phyloP scores from a whole-genome alignment of 345 rosid genomes.

The Citrus cavaleriei region DNA sequence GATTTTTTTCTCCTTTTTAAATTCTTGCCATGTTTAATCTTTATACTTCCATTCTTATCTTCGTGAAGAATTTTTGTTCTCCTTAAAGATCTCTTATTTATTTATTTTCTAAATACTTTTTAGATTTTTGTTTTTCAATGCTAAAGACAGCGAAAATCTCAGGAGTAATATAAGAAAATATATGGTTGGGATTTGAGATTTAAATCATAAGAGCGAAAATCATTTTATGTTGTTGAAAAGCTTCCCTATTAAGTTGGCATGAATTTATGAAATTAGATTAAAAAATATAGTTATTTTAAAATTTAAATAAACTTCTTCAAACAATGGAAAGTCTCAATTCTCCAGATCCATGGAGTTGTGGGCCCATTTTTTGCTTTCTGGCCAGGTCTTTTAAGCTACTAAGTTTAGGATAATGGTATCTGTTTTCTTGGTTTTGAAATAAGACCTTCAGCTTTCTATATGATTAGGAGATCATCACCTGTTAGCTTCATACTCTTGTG shows the following conservation, averaged over 20 bases:
- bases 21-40: constrained; percentile 9
- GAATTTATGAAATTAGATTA: neutral
- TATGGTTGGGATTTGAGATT: constrained; percentile 2
- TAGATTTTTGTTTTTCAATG: neutral
- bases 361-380: neutral
- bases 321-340: neutral
- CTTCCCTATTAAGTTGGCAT: constrained; percentile 1
- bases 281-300: constrained; percentile 5
- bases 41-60: neutral
- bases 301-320: neutral
- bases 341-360: neutral
- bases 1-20: neutral
- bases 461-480: neutral
- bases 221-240: constrained; percentile 8
- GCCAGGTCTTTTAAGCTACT: neutral
- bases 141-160: neutral
- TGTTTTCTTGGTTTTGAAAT: neutral
- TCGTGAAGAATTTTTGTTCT: neutral
- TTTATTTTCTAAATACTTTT: neutral
- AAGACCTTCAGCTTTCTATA: neutral
- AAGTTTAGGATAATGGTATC: neutral
- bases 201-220: neutral
- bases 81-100: neutral
- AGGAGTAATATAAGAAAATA: neutral
- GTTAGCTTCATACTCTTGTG: neutral